Base-by-base conservation (phyloP, 306 rosid genomes). In the Luffa aegyptiaca region DNA sequence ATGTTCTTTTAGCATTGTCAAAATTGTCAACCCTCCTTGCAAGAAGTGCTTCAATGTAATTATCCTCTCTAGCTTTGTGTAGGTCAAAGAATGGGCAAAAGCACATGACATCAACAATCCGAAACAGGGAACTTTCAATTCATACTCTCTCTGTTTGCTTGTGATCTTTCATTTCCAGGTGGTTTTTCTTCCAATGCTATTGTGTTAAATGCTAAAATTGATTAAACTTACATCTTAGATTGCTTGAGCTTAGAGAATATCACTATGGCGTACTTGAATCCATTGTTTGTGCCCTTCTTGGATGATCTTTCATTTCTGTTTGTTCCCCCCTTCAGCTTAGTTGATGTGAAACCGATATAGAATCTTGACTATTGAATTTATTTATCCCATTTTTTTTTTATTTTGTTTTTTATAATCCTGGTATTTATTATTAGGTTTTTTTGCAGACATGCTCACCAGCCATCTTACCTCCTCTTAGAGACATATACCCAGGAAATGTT, bases 81-180 rank as follows among this genome's bases (percentile, higher is more conserved):
- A 95, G 99, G 97, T 95, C 62, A 95, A 95, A 87, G 93, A 95
- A 86, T 94, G 98, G 98, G 98, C 97, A 35, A 94, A 91, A 91
- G 86, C 90, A 21, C 95, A 92, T 72, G 87, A 86, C 52, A 92
- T 94, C 66, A 94, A 94, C 84, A 86, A 88, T 83, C 81, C 98
- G 55, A 91, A 59, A 85, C 18, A 80, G 36, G 97, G 98, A 80
- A 85, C 90, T 79, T 88, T 94, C 90, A 92, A 90, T 75, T 94
- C 98, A n/a, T 95, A 90, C 87, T 81, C 99, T 76, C 97, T 95
- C 57, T 64, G 93, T 83, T 83, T 95, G 85, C 97, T 95, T 55
- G 97, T 91, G 80, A 80, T 95, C 72, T 95, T 95, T 84, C 97
- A 93, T 84, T 91, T 95, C 78, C 99, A 95, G 99, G 99, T 95